Evolutionary conservation across 1,139 yeast genomes (phyloP).

Genomic region (Nakaseomyces kungkrabaensis): DNA sequence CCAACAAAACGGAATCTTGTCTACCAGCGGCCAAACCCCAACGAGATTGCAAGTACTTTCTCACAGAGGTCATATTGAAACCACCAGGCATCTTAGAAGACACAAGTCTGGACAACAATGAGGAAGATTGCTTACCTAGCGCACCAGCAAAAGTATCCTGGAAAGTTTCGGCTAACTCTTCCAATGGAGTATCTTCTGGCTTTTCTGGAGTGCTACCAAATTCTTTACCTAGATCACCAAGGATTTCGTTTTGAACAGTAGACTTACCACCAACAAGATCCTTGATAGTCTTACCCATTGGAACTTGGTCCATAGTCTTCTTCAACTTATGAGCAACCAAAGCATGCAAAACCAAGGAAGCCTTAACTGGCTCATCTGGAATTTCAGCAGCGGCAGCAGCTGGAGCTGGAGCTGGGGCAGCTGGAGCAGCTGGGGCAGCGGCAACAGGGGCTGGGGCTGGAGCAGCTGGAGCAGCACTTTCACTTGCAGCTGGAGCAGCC

Average conservation of each 20-base stretch:
- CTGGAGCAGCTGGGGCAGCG: slow-evolving; percentile 36
- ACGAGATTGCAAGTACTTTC: slow-evolving; percentile 81
- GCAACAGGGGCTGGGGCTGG: slow-evolving; percentile 34
- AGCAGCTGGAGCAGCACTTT: slow-evolving; percentile 32
- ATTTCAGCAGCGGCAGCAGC: slow-evolving; percentile 60
- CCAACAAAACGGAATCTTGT: slow-evolving; percentile 79
- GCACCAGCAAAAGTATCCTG: slow-evolving; percentile 83
- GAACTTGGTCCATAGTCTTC: slow-evolving; percentile 76
- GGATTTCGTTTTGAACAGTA: slow-evolving; percentile 93
- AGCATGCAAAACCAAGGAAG: slow-evolving; percentile 72
- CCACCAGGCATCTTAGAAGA: slow-evolving; percentile 99
- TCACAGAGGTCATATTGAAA: slow-evolving; percentile 79
- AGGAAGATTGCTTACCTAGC: slow-evolving; percentile 86
- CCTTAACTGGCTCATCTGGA: slow-evolving; percentile 84
- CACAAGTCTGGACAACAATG: slow-evolving; percentile 81
- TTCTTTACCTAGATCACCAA: slow-evolving; percentile 97
- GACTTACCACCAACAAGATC: slow-evolving; percentile 98
- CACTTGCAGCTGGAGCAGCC: slow-evolving; percentile 18
- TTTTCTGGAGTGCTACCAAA: slow-evolving; percentile 97
- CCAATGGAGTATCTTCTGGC: slow-evolving; percentile 95
- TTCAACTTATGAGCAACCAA: slow-evolving; percentile 92
- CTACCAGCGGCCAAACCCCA: slow-evolving; percentile 91
- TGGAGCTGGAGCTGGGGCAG: slow-evolving; percentile 42
- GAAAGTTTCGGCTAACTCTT: slow-evolving; percentile 89
- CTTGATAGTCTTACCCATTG: slow-evolving; percentile 87